Base-by-base conservation (phyloP, 768 basidiomycete genomes). In the Mycena kentingensis region DNA sequence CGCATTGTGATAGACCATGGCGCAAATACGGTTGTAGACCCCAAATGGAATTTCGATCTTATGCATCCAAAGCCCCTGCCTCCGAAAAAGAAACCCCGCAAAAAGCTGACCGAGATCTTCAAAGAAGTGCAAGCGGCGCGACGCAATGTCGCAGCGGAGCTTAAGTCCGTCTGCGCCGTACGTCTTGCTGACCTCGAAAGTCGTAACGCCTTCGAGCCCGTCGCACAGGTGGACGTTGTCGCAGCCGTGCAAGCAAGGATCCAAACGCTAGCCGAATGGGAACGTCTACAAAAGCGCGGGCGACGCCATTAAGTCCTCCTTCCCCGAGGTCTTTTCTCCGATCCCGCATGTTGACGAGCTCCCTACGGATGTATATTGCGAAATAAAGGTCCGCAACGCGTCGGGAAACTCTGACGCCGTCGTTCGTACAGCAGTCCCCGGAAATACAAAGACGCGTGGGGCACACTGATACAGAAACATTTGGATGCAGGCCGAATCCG, bases 311-410 rank as follows among this genome's bases (percentile, higher is more conserved):
- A 58, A 60, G 10, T 2, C 3, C 0, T 29, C 57, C 6, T 67
- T 54, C 25, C 5, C 5, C 1, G 59, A 60, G 3, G 34, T 65
- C 0, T 74, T 74, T 37, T 61, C 58, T 4, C 46, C 50, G 0
- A 67, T 75, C 2, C 73, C 68, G 0, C 68, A 73, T 42, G 52
- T 55, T 13, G 32, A 60, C 3, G 22, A 58, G 0, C 43, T 76
- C 0, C 72, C 70, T 0, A 51, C 29, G 1, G 29, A 64, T 12
- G 51, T 69, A 0, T 35, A 51, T 2, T 66, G 63, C 15, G 32
- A 58, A 1, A 63, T 74, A 1, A 24, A 57, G 1, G 36, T 71
- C 0, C 70, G 67, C 19, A 63, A 74, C 22, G 57, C 69, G 2
- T 28, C 58, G 2, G 54, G 65, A n/a, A 51, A 53, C 10, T 32